These are phyloP conservation scores for Plantago major DNA, from an alignment of 257 asterid species.

Conservation along the genomic window DNA sequence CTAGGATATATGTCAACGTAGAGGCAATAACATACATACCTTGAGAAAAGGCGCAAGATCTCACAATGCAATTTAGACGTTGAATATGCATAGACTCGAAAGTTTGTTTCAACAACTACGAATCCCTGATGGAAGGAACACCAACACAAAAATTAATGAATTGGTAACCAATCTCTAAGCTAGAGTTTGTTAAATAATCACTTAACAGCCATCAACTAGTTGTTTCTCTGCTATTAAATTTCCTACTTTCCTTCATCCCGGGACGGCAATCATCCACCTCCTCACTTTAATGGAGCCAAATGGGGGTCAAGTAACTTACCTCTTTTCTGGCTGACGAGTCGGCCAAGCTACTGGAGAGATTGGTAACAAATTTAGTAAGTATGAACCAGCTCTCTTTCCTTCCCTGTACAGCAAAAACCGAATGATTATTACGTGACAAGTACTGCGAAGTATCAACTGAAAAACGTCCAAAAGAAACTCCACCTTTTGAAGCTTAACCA, in stretches of 20 bases:
- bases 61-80: slow-evolving; percentile 85
- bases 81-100: slow-evolving; percentile 90
- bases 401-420: slow-evolving; percentile 51
- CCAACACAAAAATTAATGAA: neutral
- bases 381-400: slow-evolving; percentile 94
- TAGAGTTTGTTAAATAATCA: no score
- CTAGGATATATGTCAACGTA: slow-evolving; percentile 4
- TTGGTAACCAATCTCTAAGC: no score
- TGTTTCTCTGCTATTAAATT: no score
- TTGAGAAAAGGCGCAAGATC: slow-evolving; percentile 88
- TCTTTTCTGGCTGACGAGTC: slow-evolving; percentile 85
- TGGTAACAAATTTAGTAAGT: slow-evolving; percentile 94
- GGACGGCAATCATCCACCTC: neutral
- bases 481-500: slow-evolving; percentile 96
- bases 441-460: slow-evolving; percentile 5
- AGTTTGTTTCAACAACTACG: slow-evolving; percentile 95
- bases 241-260: no score
- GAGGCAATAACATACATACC: slow-evolving; percentile 45
- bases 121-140: slow-evolving; percentile 56
- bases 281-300: neutral
- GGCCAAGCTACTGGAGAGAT: slow-evolving; percentile 90
- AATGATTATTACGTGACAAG: slow-evolving; percentile 17
- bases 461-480: slow-evolving; percentile 15
- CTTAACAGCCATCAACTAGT: no score
- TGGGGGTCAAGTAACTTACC: slow-evolving; percentile 36